Evolutionary conservation across 2,329 filamentous ascomycete species (phyloP), one percentile per base, ranked within the genome.

Genomic region (Ophiostoma tasmaniense): DNA sequence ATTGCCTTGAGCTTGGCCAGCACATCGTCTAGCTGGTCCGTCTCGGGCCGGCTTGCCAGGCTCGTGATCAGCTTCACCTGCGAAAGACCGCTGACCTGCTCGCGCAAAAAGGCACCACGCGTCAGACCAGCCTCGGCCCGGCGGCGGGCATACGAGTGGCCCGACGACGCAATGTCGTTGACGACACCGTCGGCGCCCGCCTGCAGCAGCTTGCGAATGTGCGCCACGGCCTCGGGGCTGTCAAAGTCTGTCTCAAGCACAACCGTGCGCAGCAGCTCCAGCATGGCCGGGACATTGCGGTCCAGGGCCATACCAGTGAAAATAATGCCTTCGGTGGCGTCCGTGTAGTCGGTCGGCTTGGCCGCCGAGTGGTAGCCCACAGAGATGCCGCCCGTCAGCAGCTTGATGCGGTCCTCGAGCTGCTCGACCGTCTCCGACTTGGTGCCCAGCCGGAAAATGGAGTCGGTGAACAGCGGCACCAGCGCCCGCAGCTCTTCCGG

Each of bases 381-480:
- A 2, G 89, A 91, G 50, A 99, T 86, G 11, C 95, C 95, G 25
- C 95, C 95, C 1, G 95, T 98, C 81, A 96, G 96, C 37, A 98
- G 84, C 78, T 98, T 98, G 78, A 99, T 97, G 68, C 93, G 80
- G 75, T 98, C 95, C 78, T 99, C 95, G 67, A 98, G 86, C 77
- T 97, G 89, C 77, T 97, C 95, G 90, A 97, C 97, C 0, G 89
- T 88, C 83, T 91, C 91, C 70, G 89, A 86, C 74, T 90, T 90
- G 2, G 94, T 99, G 17, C 95, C 95, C 10, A 99, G 85, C 25
- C 95, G 90, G 90, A 97, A 95, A 71, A 99, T 89, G 50, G 91
- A 89, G 76, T 97, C 93, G 17, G 91, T 93, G 76, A 98, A 98
- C 0, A 99, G 81, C 0, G 95, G 95, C 65, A 98, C 86, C 70